Percentiles rank a stretch among this genome's conserved stretches.
Conservation (phyloP, 208 protist species). For the Borovskyia barvae region DNA sequence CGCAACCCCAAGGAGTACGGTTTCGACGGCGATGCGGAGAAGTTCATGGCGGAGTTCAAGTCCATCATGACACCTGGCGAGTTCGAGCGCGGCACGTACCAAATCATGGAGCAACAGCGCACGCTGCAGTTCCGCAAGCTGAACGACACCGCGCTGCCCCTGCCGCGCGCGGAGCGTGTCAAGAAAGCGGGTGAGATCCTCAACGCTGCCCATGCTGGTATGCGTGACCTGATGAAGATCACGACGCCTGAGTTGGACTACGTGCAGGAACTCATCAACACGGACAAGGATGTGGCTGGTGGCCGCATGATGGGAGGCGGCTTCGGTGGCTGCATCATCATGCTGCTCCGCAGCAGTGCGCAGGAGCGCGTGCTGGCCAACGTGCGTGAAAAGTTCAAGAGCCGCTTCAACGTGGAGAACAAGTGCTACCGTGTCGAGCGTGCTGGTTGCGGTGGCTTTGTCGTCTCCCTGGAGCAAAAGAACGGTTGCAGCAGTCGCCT, state of each 20-base stretch:
- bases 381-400: conserved; percentile 58
- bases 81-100: conserved; percentile 65
- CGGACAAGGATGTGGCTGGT: conserved; percentile 66
- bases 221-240: conserved; percentile 75
- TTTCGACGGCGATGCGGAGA: conserved; percentile 41
- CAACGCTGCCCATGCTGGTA: conserved; percentile 62
- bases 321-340: conserved; percentile 87
- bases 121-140: conserved; percentile 58
- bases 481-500: not conserved
- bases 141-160: conserved; percentile 21
- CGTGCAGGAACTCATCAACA: conserved; percentile 58
- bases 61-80: conserved; percentile 44
- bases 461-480: conserved; percentile 33
- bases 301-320: conserved; percentile 89
- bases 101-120: conserved; percentile 68
- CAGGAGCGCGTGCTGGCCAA: conserved; percentile 47
- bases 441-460: conserved; percentile 50
- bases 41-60: conserved; percentile 54
- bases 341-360: conserved; percentile 48
- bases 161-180: conserved; percentile 55
- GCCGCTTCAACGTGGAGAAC: conserved; percentile 49
- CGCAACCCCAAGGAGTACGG: conserved; percentile 51
- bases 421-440: conserved; percentile 45
- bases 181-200: conserved; percentile 48
- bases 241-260: conserved; percentile 82